These are phyloP conservation scores for Metschnikowia picachoensis DNA, from an alignment of 805 yeast genomes.

Conservation along the genomic window DNA sequence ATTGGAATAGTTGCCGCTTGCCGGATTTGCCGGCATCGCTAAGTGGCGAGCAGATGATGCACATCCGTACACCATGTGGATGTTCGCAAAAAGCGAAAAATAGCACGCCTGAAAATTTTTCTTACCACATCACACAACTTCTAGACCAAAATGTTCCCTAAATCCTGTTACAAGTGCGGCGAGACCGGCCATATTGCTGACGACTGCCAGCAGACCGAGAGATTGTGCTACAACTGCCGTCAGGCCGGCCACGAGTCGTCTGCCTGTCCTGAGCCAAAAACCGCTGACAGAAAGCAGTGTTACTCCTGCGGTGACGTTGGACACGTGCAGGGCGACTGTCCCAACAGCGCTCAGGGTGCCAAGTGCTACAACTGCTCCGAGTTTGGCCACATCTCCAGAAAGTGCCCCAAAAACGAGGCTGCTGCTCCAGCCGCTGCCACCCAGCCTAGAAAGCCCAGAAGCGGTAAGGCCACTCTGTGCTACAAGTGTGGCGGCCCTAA, in stretches of 20 bases:
- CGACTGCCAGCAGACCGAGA: slow-evolving; percentile 77
- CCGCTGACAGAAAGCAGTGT: slow-evolving; percentile 81
- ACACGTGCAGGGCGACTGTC: slow-evolving; percentile 84
- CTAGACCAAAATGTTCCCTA: slow-evolving; percentile 41
- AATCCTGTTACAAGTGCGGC: slow-evolving; percentile 90
- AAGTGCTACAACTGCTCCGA: slow-evolving; percentile 80
- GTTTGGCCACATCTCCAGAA: slow-evolving; percentile 79
- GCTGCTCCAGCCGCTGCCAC: slow-evolving; percentile 18
- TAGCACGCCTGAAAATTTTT: background rate
- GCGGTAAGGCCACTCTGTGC: slow-evolving; percentile 53
- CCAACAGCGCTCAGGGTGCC: slow-evolving; percentile 57
- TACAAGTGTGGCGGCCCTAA: slow-evolving; percentile 92
- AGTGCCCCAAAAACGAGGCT: slow-evolving; percentile 52
- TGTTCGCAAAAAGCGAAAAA: background rate
- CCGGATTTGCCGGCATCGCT: too few relatives aligned
- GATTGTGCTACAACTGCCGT: slow-evolving; percentile 90
- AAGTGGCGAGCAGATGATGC: too few relatives aligned
- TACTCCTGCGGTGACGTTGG: slow-evolving; percentile 91
- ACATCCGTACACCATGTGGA: background rate
- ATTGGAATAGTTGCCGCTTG: too few relatives aligned
- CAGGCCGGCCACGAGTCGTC: slow-evolving; percentile 85
- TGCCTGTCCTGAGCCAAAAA: slow-evolving; percentile 86
- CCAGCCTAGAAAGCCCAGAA: slow-evolving; percentile 11
- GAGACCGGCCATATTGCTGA: slow-evolving; percentile 89
- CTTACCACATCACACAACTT: background rate